Evolutionary conservation across 2,329 filamentous ascomycete genomes (phyloP), one percentile per base, ranked within the genome.

Genomic region (Cladosporium sp.): DNA sequence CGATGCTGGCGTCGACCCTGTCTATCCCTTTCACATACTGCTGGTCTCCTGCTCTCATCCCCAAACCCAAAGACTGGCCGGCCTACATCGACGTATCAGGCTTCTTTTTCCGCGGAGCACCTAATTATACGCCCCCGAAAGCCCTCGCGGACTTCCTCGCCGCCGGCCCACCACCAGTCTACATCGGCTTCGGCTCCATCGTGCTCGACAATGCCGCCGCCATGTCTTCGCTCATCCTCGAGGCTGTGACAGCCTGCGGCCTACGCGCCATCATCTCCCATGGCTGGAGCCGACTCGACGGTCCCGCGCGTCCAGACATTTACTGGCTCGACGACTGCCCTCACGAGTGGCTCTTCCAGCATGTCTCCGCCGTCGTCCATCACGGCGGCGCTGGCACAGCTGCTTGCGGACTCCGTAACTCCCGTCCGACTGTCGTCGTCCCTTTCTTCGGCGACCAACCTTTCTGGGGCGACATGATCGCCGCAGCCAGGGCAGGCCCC

Each of bases 161-260:
- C 9, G 76, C 76, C 22, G 86, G 87, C 0, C 79, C 84, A 2
- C 80, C 85, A 4, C 87, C 87, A 0, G 78, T 91, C 0, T 91
- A 91, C 62, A 86, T 91, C 55, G 87, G 87, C 0, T 91, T 91
- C 61, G 87, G 87, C 0, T 88, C 84, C 0, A 91, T 91, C 49
- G 86, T 91, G 2, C 82, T 90, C 0, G 84, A 89, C 48, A 82
- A 89, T 55, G 84, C 86, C 0, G 78, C 85, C 52, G 79, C 73
- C 0, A 77, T 90, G 67, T 89, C 86, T 0, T 71, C 74, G 9
- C 76, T 83, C 54, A 85, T 91, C 4, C 85, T 90, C 51, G 81
- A 85, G 13, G 86, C 86, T 1, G 74, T 89, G 4, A 72, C 75
- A 46, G 63, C 59, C 33, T 67, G 70, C 9, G 77, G 77, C 3